Base-by-base conservation (phyloP, 306 rosid species). In the Gillenia trifoliata region DNA sequence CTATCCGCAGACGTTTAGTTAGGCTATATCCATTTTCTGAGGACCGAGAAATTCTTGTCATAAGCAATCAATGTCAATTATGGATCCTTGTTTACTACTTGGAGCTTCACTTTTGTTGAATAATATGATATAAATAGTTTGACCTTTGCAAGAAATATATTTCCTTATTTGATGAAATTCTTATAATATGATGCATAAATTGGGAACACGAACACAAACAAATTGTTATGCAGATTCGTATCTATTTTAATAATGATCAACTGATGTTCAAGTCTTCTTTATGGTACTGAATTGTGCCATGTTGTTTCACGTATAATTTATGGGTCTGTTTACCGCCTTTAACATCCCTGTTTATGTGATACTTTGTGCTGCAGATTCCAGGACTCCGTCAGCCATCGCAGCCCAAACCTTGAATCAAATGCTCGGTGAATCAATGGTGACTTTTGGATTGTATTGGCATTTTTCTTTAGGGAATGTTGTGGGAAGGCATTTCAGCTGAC, bases 361-460 rank as follows among this genome's bases (percentile, higher is more conserved):
- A 22, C 15, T n/a, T 26, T 47, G 43, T 83, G 75, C 68, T 84
- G 86, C 93, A 91, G 96, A 91, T 88, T 79, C 91, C 89, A 29
- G 96, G 90, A 55, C 90, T 88, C 55, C 84, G 28, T 70, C 85
- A 74, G 79, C 85, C 83, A 7, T 82, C 78, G 43, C 86, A 83
- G 72, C 75, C 91, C 11, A 79, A 85, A 64, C 70, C 91, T 31
- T 86, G 89, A 86, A 56, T 50, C 70, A 12, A 81, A 41, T 38
- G 33, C 38, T 29, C 17, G 12, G 67, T 3, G 45, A 26, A 25
- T 34, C 38, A 23, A 23, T 34, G 23, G 20, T 7, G 33, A 4
- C n/a, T 6, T n/a, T 11, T 1, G 26, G 55, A 7, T 23, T 26
- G 11, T 8, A 23, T 26, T 20, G 38, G 55, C 20, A 15, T 4